Evolutionary conservation across 2,329 filamentous ascomycete species (phyloP), one percentile per base, ranked within the genome.

Genomic region (Bipolaris zeicola): DNA sequence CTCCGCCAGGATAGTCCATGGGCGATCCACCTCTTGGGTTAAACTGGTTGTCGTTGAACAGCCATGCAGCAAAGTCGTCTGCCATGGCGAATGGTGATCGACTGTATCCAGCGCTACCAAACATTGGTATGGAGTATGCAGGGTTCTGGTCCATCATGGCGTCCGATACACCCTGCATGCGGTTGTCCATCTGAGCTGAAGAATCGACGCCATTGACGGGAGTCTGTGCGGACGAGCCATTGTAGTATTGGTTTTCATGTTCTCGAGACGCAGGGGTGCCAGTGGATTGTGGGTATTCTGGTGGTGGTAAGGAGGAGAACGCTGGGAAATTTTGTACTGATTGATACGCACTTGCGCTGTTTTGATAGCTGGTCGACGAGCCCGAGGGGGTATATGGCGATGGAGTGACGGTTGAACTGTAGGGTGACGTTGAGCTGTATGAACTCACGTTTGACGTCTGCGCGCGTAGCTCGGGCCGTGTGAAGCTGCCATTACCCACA

Each of bases 11-110:
- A 39, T 76, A 76, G 34, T 64, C 69, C 75, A 78, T 77, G 2
- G 76, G 76, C 16, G 74, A 77, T 31, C 69, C 69, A 11, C 65
- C 61, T 26, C 71, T 70, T 34, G 75, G 65, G 28, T 72, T 70
- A 28, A 84, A 79, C 14, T 84, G 79, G 16, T 83, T 83, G 34
- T 87, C 87, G 70, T 90, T 93, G 77, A 96, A 96, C 24, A 96
- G 77, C 81, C 90, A 96, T 5, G 89, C 88, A 62, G 93, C 88
- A 68, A 95, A 95, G 69, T 96, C 92, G 70, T 96, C 91, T 0
- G 91, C 89, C 79, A 96, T 90, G 7, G 89, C 88, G 71, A 94
- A 94, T 0, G 94, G 92, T 2, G 92, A 96, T 55, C 94, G 90
- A 65, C 90, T 93, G 58, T 91, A 88, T 16, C 86, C 89, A 66